Base-by-base conservation (phyloP, 176 grass and related monocot genomes). In the Tuctoria greenei region DNA sequence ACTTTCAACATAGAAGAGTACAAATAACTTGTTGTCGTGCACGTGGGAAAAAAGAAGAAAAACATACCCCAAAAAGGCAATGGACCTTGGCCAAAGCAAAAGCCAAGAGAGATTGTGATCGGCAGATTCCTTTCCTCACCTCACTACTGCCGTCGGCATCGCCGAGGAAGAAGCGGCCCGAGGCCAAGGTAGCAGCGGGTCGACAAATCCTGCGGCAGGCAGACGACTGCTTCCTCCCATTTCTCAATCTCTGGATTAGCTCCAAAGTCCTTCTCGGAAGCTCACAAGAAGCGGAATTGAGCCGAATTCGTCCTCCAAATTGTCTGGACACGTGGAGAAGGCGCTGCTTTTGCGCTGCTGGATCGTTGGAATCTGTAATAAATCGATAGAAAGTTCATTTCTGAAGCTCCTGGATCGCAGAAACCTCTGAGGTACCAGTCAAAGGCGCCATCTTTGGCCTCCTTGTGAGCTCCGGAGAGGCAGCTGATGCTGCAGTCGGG, bases 41-140 rank as follows among this genome's bases (percentile, higher is more conserved):
- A n/a, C 57, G 25, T 25, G 47, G 58, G 41, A 37, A 7, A 9
- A 63, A 63, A 52, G 20, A 26, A 46, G 20, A 47, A 36, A 10
- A 24, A 52, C 13, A 34, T n/a, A n/a, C n/a, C 39, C 24, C 16
- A 21, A 34, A 41, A 35, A 38, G 9, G 15, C 44, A 25, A 43
- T 4, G n/a, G n/a, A 20, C 15, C 14, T 10, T 37, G 21, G 36
- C 62, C 64, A 67, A 82, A 66, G 73, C 68, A 49, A 82, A 82
- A 43, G 67, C 39, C 78, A 69, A 62, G 34, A 54, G 7, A 57
- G 66, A 35, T 51, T 69, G 72, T 11, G 72, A 51, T 34, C 61
- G 25, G 45, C 16, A 78, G 50, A 82, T 67, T 82, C 81, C 72
- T 0, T 82, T 72, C 71, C 0, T 82, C 10, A 24, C 18, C 42